Percentiles rank a stretch among this genome's conserved stretches.
These are phyloP conservation scores for Microbotryum scabiosae DNA, from an alignment of 1,284 basidiomycete genomes.

Conservation along the genomic window DNA sequence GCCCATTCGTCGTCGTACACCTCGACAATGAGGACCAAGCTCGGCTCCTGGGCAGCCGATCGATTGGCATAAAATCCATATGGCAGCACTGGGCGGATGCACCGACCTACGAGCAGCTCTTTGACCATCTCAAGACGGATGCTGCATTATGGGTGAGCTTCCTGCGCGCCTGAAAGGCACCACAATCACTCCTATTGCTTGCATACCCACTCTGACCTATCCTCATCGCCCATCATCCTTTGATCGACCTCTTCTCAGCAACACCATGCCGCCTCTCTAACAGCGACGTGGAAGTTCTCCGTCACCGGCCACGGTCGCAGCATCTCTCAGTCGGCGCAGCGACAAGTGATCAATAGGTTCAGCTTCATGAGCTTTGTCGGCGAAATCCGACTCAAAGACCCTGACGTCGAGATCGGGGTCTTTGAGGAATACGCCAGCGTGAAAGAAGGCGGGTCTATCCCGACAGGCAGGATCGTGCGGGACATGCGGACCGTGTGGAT, in stretches of 20 bases:
- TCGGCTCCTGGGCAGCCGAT: conserved; percentile 60
- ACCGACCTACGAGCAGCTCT: conserved; percentile 33
- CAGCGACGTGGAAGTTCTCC: conserved; percentile 72
- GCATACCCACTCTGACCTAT: neutral
- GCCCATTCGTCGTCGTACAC: conserved; percentile 66
- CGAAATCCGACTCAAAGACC: conserved; percentile 70
- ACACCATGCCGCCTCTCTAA: conserved; percentile 53
- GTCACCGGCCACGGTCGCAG: conserved; percentile 68
- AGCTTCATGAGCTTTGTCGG: conserved; percentile 76
- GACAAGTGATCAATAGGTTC: conserved; percentile 48
- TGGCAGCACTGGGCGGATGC: conserved; percentile 40
- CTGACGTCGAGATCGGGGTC: conserved; percentile 67
- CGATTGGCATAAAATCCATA: conserved; percentile 69
- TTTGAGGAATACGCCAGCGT: conserved; percentile 77
- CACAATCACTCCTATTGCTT: neutral
- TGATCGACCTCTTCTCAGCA: neutral
- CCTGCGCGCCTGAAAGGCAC: neutral
- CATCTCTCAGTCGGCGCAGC: conserved; percentile 57
- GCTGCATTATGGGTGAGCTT: conserved; percentile 26
- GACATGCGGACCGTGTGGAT: conserved; percentile 19
- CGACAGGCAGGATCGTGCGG: conserved; percentile 6
- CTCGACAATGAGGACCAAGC: conserved; percentile 67
- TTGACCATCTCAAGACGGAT: conserved; percentile 10
- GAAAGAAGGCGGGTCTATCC: conserved; percentile 8
- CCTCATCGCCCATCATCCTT: neutral